phyloP scores from a whole-genome alignment of 768 basidiomycete genomes.

The Galerina sulciceps region DNA sequence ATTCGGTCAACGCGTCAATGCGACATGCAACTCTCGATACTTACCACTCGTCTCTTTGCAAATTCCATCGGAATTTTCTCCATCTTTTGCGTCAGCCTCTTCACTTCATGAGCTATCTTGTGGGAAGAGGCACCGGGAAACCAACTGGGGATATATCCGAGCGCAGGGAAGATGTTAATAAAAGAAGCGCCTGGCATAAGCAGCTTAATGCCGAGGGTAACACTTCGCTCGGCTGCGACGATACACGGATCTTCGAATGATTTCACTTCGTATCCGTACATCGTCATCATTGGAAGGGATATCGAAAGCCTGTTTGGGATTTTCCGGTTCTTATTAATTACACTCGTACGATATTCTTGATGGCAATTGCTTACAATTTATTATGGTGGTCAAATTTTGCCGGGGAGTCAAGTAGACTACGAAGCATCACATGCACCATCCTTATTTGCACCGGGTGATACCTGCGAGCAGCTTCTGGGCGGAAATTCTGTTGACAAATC shows the following conservation, averaged over 20 bases:
- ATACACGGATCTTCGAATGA: conserved; percentile 16
- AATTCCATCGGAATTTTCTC: conserved; percentile 13
- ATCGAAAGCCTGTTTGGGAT: not conserved
- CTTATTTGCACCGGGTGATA: conserved; percentile 31
- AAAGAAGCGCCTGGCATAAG: conserved; percentile 13
- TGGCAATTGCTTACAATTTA: not conserved
- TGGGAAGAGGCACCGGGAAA: conserved; percentile 11
- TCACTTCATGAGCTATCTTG: conserved; percentile 4
- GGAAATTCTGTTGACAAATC: conserved; percentile 36
- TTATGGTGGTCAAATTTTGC: not conserved
- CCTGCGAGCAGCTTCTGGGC: conserved; percentile 23
- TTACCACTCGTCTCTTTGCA: conserved; percentile 7
- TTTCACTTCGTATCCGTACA: conserved; percentile 19
- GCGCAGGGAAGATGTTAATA: conserved; percentile 13
- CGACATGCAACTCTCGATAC: not conserved
- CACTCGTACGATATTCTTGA: too few relatives aligned
- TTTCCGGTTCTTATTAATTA: too few relatives aligned
- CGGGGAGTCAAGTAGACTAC: conserved; percentile 21
- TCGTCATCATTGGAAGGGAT: conserved; percentile 13
- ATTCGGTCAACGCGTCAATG: not conserved
- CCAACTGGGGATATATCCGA: conserved; percentile 17
- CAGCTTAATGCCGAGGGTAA: not conserved
- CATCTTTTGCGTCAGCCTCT: conserved; percentile 2
- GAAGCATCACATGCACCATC: conserved; percentile 32
- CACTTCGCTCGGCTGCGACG: conserved; percentile 6